Evolutionary conservation across 805 yeast species (phyloP), one percentile per base, ranked within the genome.

Genomic region (Candida maris): DNA sequence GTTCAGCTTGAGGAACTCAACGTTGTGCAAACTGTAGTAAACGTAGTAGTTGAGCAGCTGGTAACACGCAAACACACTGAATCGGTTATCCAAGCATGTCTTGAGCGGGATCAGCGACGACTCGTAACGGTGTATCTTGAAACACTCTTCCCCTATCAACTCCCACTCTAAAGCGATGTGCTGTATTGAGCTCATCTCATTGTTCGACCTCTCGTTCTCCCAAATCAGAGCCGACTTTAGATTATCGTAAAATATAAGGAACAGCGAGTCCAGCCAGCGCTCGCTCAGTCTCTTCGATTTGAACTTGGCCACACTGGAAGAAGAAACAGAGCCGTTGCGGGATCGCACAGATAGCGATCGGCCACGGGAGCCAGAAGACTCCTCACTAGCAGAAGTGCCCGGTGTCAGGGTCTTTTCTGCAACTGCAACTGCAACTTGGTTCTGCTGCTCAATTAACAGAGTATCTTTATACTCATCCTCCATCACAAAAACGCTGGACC

Each of bases 401-500:
- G 30, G 10, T 24, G 18, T 8, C 39, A 42, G 5, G 30, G 26
- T 19, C 32, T 30, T 24, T 35, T 28, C 37, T 35, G 26, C 18
- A 18, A 26, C 6, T 35, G 30, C 24, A 32, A 24, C 22, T 18
- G 33, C 38, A 38, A 17, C 40, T 26, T 25, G 40, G 28, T 16
- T 45, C 35, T 33, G 38, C 31, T 27, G 46, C 32, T 49, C 48
- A 15, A 38, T 41, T 20, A 45, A 41, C 15, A 45, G 38, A n/a
- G 45, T 37, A 29, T 50, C 51, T 32, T 57, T 45, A 48, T 78
- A 77, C 52, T 84, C 91, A 27, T 73, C 77, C 51, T 79, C 85
- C 88, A 91, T 91, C 7, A 86, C 77, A 61, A 91, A 91, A 1
- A 84, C 79, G 14, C 69, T 64, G 1, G 88, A 77, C 40, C 96